Evolutionary conservation across 2,329 filamentous ascomycete genomes (phyloP), one percentile per base, ranked within the genome.

Genomic region (Delphinella strobiligena): DNA sequence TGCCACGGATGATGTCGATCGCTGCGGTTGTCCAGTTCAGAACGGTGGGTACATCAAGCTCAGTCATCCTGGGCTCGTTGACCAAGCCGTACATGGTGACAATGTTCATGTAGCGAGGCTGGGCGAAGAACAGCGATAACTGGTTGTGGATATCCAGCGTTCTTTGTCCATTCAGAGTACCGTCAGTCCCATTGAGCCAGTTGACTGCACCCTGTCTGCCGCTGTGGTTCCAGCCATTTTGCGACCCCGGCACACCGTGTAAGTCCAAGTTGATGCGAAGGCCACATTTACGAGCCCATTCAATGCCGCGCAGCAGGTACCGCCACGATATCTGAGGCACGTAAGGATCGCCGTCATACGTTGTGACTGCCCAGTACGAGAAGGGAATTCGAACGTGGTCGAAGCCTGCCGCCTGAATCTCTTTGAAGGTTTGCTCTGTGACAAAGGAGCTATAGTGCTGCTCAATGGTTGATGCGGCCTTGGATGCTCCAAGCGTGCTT

Each of bases 211-310:
- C 89, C 56, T 82, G 80, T 8, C 78, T 76, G 0, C 91, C 91
- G 50, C 84, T 93, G 60, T 98, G 91, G 52, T 95, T 95, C 89
- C 89, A 96, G 2, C 91, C 91, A 53, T 98, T 98, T 55, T 96
- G 91, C 45, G 82, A 89, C 22, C 22, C 91, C 0, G 89, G 89
- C 0, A 91, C 68, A n/a, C 74, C 87, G 62, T 98, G 91, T 4
- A 95, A 65, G 58, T 98, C 91, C 3, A 98, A 75, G 47, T 96
- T 96, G 31, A 98, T 78, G 2, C 91, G 81, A 4, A 98, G 67
- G 0, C 91, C 91, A 58, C 95, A 82, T 54, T 93, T 88, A 18
- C 91, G 81, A 33, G 83, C 85, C 73, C 85, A 98, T 59, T 98
- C 91, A 49, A 98, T 94, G 8, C 73, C 85, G 12, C 91, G 80